These are phyloP conservation scores for Rhodosporidiobolus sp. DNA, from an alignment of 768 basidiomycete species.

Conservation along the genomic window DNA sequence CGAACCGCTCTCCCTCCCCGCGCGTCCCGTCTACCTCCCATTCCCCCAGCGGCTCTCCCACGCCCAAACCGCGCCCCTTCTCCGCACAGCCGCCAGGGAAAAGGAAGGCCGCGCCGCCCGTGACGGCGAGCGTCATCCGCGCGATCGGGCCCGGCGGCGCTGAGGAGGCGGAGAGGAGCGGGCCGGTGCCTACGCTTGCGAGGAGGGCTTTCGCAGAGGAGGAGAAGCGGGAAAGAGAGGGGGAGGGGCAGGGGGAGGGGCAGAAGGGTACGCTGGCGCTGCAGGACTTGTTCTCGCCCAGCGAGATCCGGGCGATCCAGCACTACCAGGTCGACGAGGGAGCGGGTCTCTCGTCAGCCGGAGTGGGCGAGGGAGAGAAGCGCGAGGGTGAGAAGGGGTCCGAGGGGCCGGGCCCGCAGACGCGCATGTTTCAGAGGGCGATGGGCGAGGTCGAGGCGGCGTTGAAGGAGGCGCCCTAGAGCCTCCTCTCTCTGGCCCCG, in stretches of 20 bases:
- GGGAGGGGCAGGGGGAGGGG: background rate
- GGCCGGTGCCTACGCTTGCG: background rate
- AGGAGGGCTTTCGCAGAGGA: background rate
- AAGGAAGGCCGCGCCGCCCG: conserved; percentile 5
- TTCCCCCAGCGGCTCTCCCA: background rate
- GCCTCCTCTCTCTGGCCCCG: too few relatives aligned
- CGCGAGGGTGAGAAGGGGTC: background rate
- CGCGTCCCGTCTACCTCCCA: background rate
- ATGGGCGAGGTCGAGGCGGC: background rate
- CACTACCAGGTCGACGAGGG: too few relatives aligned
- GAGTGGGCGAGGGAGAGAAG: background rate
- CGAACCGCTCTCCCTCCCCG: background rate
- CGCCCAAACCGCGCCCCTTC: background rate
- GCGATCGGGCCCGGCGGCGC: background rate
- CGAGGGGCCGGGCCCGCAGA: background rate
- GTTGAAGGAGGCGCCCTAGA: background rate
- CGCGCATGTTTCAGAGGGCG: background rate
- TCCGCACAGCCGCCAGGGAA: background rate
- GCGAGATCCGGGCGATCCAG: background rate
- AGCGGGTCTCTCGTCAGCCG: background rate
- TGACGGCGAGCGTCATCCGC: conserved; percentile 8
- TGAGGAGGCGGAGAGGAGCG: background rate
- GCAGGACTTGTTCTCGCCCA: background rate
- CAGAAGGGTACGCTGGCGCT: background rate
- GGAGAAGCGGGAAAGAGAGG: background rate